phyloP scores from a whole-genome alignment of 2,329 filamentous ascomycete species.

The Truncatella angustata region DNA sequence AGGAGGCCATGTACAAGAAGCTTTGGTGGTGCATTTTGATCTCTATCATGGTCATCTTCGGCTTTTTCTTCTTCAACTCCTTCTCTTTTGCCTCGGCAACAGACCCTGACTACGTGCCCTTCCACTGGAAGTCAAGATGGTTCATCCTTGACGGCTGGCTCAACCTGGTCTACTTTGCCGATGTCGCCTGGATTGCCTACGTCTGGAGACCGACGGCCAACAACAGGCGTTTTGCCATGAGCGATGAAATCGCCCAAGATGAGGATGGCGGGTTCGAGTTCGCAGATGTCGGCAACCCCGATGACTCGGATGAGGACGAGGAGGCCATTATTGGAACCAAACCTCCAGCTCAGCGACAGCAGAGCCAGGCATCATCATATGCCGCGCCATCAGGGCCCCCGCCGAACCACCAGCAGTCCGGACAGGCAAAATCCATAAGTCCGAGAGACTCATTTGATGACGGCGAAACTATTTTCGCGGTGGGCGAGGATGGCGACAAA shows the following conservation, averaged over 20 bases:
- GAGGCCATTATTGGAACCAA: slow-evolving; percentile 49
- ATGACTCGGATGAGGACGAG: slow-evolving; percentile 61
- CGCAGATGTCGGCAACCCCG: slow-evolving; percentile 78
- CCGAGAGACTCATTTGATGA: slow-evolving; percentile 63
- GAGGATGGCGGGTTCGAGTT: slow-evolving; percentile 96
- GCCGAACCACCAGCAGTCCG: slow-evolving; percentile 19
- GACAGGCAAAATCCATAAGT: slow-evolving; percentile 39
- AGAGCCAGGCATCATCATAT: slow-evolving; percentile 16
- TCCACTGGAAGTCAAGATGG: slow-evolving; percentile 97
- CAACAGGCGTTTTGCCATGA: slow-evolving; percentile 97
- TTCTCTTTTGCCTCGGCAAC: slow-evolving; percentile 86
- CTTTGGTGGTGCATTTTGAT: slow-evolving; percentile 96
- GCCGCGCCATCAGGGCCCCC: slow-evolving; percentile 18
- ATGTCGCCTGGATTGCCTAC: slow-evolving; percentile 91
- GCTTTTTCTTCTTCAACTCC: slow-evolving; percentile 98
- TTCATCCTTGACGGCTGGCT: slow-evolving; percentile 97
- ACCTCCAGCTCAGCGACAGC: slow-evolving; percentile 19
- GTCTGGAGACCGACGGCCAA: slow-evolving; percentile 96
- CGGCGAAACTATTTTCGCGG: slow-evolving; percentile 93
- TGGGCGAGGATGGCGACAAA: slow-evolving; percentile 80
- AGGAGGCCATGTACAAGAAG: slow-evolving; percentile 95
- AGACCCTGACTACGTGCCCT: slow-evolving; percentile 87
- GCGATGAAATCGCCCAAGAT: slow-evolving; percentile 97
- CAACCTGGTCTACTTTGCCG: slow-evolving; percentile 91
- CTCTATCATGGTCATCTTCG: slow-evolving; percentile 94